Conservation (phyloP, 306 rosid genomes). For the Acacia confusa region DNA sequence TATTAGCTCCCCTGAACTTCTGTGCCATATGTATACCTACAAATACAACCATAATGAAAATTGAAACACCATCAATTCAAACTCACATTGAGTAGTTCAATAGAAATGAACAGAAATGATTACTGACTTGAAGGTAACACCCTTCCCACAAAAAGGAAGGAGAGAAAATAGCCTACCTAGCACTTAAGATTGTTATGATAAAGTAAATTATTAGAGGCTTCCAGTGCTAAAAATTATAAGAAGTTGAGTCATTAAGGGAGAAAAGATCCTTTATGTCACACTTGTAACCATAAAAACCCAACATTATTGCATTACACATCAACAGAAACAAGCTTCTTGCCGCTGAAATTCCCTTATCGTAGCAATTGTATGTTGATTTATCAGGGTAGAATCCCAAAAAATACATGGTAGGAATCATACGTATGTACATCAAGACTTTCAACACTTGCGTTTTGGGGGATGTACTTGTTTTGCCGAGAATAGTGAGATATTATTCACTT, state of each 20-base stretch:
- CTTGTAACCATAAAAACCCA: background rate
- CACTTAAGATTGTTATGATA: background rate
- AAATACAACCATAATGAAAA: constrained; percentile 7
- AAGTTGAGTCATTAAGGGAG: background rate
- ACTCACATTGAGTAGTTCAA: background rate
- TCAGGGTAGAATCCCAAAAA: background rate
- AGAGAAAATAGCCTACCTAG: background rate
- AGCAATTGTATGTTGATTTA: background rate
- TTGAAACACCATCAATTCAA: constrained; percentile 24
- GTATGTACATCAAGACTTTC: background rate
- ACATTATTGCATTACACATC: background rate
- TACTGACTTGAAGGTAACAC: background rate
- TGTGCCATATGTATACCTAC: constrained; percentile 92
- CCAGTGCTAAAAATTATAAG: background rate
- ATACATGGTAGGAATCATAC: background rate
- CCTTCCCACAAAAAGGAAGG: background rate
- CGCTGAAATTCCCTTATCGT: background rate
- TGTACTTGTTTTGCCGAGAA: background rate
- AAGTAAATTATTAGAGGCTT: background rate
- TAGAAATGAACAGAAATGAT: background rate
- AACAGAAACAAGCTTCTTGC: background rate
- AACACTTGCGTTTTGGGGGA: background rate
- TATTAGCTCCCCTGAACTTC: constrained; percentile 74
- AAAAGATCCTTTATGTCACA: background rate
- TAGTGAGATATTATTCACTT: background rate